Evolutionary conservation across 2,329 filamentous ascomycete genomes (phyloP).

Genomic region (Grosmannia penicillata): DNA sequence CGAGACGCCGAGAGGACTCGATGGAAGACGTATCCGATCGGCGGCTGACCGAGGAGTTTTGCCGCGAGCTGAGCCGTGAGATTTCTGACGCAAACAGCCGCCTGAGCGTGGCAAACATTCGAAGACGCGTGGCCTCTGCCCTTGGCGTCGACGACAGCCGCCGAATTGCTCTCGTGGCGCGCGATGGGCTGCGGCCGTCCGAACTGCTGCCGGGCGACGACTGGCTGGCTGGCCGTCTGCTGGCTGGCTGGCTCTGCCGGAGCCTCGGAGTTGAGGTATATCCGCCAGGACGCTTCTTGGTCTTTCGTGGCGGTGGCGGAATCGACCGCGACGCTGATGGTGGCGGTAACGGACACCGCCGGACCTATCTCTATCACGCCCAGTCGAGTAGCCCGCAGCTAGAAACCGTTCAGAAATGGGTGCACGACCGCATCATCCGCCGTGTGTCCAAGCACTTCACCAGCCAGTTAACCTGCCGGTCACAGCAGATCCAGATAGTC

Average conservation of each 20-base stretch:
- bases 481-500: constrained; percentile 10
- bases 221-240: constrained; percentile 17
- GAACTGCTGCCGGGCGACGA: constrained; percentile 15
- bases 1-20: too few species aligned
- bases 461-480: constrained; percentile 2
- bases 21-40: too few species aligned
- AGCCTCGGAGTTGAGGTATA: constrained; percentile 16
- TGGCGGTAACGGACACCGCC: constrained; percentile 8
- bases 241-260: constrained; percentile 17
- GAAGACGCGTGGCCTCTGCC: background rate
- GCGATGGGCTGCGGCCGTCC: constrained; percentile 17
- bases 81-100: background rate
- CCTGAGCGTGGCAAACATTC: background rate
- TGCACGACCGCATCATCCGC: constrained; percentile 7
- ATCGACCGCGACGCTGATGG: constrained; percentile 4
- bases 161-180: constrained; percentile 16
- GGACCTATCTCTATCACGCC: constrained; percentile 19
- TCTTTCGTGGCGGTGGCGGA: constrained; percentile 13
- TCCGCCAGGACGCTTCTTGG: constrained; percentile 11
- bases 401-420: constrained; percentile 6
- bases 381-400: background rate
- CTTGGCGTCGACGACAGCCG: constrained; percentile 14
- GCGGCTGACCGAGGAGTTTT: too few species aligned
- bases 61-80: background rate
- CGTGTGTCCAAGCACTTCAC: background rate